These are phyloP conservation scores for Phalaenopsis aphrodite DNA, from an alignment of 106 monocot genomes.

Conservation along the genomic window DNA sequence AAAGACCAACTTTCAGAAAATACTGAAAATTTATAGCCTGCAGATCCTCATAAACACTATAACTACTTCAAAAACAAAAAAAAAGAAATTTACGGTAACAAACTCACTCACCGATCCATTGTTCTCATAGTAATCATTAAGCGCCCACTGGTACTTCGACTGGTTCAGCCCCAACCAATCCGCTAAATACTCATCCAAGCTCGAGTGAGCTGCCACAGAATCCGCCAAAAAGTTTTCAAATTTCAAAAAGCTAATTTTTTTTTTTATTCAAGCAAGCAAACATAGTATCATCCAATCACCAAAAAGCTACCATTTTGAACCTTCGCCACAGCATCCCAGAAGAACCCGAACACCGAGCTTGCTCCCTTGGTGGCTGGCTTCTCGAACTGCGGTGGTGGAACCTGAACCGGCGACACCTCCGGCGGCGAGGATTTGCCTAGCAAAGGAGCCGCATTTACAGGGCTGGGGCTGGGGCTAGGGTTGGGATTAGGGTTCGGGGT, in stretches of 20 bases:
- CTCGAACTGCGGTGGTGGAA: slow-evolving; percentile 60
- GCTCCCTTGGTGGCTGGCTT: slow-evolving; percentile 12
- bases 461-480: not conserved
- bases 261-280: slow-evolving; percentile 1
- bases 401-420: slow-evolving; percentile 42
- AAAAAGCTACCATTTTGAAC: slow-evolving; percentile 66
- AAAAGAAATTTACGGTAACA: not conserved
- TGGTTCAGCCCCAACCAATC: slow-evolving; percentile 85
- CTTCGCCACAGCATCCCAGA: slow-evolving; percentile 70
- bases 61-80: not conserved
- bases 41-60: not conserved
- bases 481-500: slow-evolving; percentile 15
- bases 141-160: slow-evolving; percentile 91
- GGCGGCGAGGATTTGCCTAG: not conserved
- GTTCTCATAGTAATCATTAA: slow-evolving; percentile 84
- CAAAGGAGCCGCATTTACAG: not conserved
- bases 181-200: slow-evolving; percentile 78
- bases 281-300: not conserved
- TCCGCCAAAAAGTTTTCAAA: not conserved
- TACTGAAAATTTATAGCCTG: not conserved
- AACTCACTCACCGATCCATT: slow-evolving; percentile 40
- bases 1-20: not conserved
- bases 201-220: slow-evolving; percentile 67
- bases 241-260: not conserved
- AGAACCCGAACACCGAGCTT: slow-evolving; percentile 40